A percentile compares a stretch with the other conserved stretches of the same genome.
phyloP scores from a whole-genome alignment of 352 stramenopile species.

The Pythium graminicola region DNA sequence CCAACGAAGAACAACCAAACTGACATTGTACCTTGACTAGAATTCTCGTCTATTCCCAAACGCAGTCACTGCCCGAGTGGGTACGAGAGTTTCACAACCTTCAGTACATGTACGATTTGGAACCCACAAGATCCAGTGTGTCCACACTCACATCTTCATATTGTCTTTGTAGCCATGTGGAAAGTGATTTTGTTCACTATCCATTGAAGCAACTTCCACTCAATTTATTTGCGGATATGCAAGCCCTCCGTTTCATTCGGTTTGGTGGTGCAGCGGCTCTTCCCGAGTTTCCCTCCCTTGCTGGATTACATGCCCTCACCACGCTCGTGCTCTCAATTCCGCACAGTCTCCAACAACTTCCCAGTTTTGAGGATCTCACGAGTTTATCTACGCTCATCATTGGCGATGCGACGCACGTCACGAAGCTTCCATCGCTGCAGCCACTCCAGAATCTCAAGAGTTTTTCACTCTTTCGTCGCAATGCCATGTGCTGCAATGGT shows the following conservation, averaged over 20 bases:
- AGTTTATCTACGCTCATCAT: slow-evolving; percentile 5
- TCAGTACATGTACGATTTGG: slow-evolving; percentile 23
- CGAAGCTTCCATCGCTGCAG: background rate
- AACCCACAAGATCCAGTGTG: background rate
- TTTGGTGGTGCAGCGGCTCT: slow-evolving; percentile 8
- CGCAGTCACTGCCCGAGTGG: slow-evolving; percentile 18
- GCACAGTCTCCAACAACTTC: slow-evolving; percentile 8
- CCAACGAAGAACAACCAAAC: too few relatives aligned
- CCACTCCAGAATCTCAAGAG: background rate
- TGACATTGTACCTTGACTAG: background rate
- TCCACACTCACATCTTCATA: background rate
- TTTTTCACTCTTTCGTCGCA: background rate
- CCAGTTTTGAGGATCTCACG: background rate
- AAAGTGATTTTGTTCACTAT: slow-evolving; percentile 15
- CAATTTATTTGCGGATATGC: slow-evolving; percentile 19
- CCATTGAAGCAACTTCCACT: slow-evolving; percentile 2
- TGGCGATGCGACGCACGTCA: background rate
- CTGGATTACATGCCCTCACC: slow-evolving; percentile 4
- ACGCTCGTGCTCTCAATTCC: slow-evolving; percentile 13
- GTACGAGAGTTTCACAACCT: slow-evolving; percentile 12
- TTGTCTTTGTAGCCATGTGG: slow-evolving; percentile 7
- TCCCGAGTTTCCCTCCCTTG: slow-evolving; percentile 8
- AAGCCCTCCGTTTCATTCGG: slow-evolving; percentile 11
- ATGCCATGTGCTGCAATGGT: slow-evolving; percentile 22
- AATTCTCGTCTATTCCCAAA: slow-evolving; percentile 28